A percentile compares a stretch with the other conserved stretches of the same genome.
These are phyloP conservation scores for Plasmopara halstedii DNA, from an alignment of 352 stramenopile species.

Conservation along the genomic window DNA sequence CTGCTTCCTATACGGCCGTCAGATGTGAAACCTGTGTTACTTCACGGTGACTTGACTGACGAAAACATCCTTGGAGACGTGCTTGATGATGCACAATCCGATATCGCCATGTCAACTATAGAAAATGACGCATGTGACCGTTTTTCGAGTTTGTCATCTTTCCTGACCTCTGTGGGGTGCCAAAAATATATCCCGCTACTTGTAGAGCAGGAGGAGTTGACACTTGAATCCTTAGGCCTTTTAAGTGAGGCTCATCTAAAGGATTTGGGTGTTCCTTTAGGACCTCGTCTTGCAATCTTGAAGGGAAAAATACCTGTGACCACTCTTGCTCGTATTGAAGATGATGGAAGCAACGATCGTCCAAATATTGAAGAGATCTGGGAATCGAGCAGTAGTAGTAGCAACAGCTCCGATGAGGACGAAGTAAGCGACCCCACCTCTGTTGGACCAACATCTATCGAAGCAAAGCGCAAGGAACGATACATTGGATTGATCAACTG, in stretches of 20 bases:
- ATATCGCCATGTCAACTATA: constrained; percentile 4
- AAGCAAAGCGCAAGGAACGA: constrained; percentile 33
- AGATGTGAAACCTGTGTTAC: constrained; percentile 37
- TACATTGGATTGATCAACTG: constrained; percentile 50
- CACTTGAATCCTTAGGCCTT: constrained; percentile 31
- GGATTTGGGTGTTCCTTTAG: constrained; percentile 49
- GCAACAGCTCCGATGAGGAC: constrained; percentile 41
- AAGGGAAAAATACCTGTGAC: constrained; percentile 10
- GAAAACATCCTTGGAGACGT: constrained; percentile 69
- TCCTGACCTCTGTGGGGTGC: constrained; percentile 37
- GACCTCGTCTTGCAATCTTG: constrained; percentile 52
- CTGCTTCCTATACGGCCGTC: constrained; percentile 31
- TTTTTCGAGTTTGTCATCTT: constrained; percentile 17
- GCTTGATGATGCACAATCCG: constrained; percentile 2
- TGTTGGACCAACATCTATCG: constrained; percentile 14
- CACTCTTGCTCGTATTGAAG: constrained; percentile 13
- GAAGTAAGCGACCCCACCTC: constrained; percentile 23
- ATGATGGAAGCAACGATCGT: constrained; percentile 11
- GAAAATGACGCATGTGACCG: not conserved
- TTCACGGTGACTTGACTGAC: constrained; percentile 80
- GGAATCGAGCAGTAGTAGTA: constrained; percentile 49
- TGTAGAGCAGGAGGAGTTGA: constrained; percentile 56
- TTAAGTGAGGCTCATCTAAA: constrained; percentile 46
- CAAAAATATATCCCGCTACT: constrained; percentile 46
- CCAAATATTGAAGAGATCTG: constrained; percentile 33